These are phyloP conservation scores for Ophiocordyceps sinensis DNA, from an alignment of 2,329 filamentous ascomycete genomes.

Conservation along the genomic window DNA sequence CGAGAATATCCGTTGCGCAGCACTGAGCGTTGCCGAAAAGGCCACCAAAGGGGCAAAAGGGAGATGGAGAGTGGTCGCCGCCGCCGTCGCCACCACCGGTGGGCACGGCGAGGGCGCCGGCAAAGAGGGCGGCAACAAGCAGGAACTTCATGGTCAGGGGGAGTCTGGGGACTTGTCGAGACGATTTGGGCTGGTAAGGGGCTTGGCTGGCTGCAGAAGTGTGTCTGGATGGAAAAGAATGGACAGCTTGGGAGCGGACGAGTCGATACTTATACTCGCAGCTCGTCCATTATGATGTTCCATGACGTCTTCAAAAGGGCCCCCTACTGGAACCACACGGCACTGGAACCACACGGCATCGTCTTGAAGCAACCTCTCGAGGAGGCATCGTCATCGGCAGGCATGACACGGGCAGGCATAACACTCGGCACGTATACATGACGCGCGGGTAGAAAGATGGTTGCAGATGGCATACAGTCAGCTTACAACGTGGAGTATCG, in stretches of 20 bases:
- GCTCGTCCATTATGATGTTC: neutral
- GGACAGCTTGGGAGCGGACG: neutral
- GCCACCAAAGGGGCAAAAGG: neutral
- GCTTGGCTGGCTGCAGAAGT: neutral
- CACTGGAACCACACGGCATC: too few species aligned
- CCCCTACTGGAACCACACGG: too few species aligned
- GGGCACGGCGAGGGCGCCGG: constrained; percentile 6
- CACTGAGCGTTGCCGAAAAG: constrained; percentile 5
- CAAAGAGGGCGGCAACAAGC: constrained; percentile 5
- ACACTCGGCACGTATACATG: too few species aligned
- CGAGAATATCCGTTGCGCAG: constrained; percentile 5
- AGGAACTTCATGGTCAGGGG: neutral
- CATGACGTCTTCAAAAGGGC: too few species aligned
- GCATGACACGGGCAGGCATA: too few species aligned
- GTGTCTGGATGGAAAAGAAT: neutral
- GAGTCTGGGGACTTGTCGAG: neutral
- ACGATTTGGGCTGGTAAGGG: neutral
- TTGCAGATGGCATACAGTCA: too few species aligned
- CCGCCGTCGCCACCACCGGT: neutral
- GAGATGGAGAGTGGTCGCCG: too few species aligned
- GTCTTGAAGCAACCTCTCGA: too few species aligned
- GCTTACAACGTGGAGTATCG: too few species aligned
- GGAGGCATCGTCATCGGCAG: too few species aligned
- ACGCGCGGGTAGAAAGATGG: too few species aligned
- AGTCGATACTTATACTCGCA: neutral